phyloP scores from a whole-genome alignment of 2,329 filamentous ascomycete genomes.

The Tolypocladium amazonense region DNA sequence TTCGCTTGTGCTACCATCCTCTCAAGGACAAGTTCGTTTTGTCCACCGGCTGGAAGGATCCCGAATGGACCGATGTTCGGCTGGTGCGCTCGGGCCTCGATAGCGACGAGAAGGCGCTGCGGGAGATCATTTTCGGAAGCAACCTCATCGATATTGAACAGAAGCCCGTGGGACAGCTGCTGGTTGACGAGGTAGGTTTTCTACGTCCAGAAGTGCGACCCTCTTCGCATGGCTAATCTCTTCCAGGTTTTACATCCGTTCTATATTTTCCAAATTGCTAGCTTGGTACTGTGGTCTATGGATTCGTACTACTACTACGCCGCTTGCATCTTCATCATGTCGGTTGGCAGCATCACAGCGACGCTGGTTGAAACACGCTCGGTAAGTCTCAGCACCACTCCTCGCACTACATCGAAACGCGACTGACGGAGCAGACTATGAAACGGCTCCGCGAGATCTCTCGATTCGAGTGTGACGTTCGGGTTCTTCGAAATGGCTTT shows the following conservation, averaged over 20 bases:
- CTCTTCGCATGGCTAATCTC: background rate
- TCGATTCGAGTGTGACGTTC: slow-evolving; percentile 87
- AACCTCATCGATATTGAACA: slow-evolving; percentile 92
- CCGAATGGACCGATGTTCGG: slow-evolving; percentile 70
- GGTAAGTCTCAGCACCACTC: slow-evolving; percentile 34
- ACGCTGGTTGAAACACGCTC: slow-evolving; percentile 85
- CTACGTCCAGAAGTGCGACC: background rate
- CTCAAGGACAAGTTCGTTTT: slow-evolving; percentile 80
- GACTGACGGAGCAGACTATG: slow-evolving; percentile 55
- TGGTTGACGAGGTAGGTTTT: slow-evolving; percentile 68
- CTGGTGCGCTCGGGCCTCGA: slow-evolving; percentile 71
- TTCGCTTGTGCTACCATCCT: slow-evolving; percentile 86
- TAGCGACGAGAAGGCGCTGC: slow-evolving; percentile 73
- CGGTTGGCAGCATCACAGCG: slow-evolving; percentile 78
- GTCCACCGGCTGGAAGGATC: slow-evolving; percentile 89
- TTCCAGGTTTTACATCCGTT: slow-evolving; percentile 83
- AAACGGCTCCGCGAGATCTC: slow-evolving; percentile 82
- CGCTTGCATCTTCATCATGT: slow-evolving; percentile 88
- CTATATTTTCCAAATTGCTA: slow-evolving; percentile 95
- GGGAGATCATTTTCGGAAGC: slow-evolving; percentile 77
- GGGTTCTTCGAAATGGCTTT: slow-evolving; percentile 88
- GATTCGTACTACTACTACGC: slow-evolving; percentile 99
- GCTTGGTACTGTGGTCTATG: slow-evolving; percentile 85
- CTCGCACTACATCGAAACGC: background rate
- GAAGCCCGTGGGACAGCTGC: slow-evolving; percentile 70